phyloP scores from a whole-genome alignment of 192 early-diverging fungal genomes.

The Allomyces macrogynus region DNA sequence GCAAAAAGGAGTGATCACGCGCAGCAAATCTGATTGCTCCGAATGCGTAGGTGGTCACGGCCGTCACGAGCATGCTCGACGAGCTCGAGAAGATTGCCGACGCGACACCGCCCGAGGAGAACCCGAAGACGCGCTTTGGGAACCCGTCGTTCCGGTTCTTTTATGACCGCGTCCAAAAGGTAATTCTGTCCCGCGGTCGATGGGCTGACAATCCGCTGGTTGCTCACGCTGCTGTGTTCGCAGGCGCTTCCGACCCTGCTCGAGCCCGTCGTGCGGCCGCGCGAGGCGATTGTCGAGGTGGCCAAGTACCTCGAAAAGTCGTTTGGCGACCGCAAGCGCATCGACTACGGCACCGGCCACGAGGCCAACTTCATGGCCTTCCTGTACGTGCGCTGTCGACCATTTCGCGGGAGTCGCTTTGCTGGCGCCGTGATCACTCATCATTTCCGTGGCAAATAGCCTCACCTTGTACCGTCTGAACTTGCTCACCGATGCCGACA shows the following conservation, averaged over 20 bases:
- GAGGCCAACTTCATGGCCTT: conserved; percentile 81
- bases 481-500: conserved; percentile 42
- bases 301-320: conserved; percentile 55
- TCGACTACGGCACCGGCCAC: conserved; percentile 96
- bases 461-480: conserved; percentile 58
- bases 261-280: conserved; percentile 5
- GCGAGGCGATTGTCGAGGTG: conserved; percentile 29
- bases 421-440: too few relatives aligned
- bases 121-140: conserved; percentile 66
- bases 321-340: conserved; percentile 78
- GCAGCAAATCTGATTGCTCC: neutral
- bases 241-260: neutral
- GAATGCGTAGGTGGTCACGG: conserved; percentile 1
- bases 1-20: too few relatives aligned
- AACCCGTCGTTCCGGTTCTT: conserved; percentile 82
- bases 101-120: conserved; percentile 52
- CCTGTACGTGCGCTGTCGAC: conserved; percentile 23
- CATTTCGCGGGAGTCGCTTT: too few relatives aligned
- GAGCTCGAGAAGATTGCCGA: conserved; percentile 38
- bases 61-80: conserved; percentile 33
- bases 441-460: conserved; percentile 9
- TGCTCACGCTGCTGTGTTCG: neutral
- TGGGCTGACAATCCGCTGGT: neutral
- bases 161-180: conserved; percentile 51
- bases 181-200: conserved; percentile 10